Conservation (phyloP, 768 basidiomycete species). For the Boletus tomentosulus region DNA sequence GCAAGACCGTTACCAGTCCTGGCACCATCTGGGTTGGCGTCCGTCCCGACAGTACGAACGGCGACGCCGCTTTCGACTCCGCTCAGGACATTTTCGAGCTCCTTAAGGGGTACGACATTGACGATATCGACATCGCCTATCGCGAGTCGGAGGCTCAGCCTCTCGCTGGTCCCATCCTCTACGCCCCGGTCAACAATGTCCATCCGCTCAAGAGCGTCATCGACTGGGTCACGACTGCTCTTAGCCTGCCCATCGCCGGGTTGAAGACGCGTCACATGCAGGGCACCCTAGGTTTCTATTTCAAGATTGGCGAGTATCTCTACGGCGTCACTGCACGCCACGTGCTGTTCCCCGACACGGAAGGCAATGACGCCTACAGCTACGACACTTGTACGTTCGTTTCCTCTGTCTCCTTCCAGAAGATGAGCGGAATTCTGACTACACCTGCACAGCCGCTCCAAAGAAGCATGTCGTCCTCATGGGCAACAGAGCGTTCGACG, state of each 20-base stretch:
- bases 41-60: neutral
- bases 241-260: constrained; percentile 35
- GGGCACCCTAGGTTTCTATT: constrained; percentile 38
- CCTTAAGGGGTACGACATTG: neutral
- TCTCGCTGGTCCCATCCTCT: neutral
- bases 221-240: constrained; percentile 33
- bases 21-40: neutral
- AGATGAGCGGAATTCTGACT: neutral
- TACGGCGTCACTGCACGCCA: neutral
- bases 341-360: neutral
- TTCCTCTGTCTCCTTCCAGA: no score
- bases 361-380: constrained; percentile 20
- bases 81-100: neutral
- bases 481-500: constrained; percentile 29
- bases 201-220: constrained; percentile 24
- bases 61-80: neutral
- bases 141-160: neutral
- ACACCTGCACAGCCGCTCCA: constrained; percentile 22
- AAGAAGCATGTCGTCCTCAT: constrained; percentile 37
- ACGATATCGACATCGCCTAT: neutral
- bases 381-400: no score
- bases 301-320: constrained; percentile 15
- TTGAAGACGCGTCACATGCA: constrained; percentile 27
- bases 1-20: neutral
- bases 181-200: neutral